phyloP scores from a whole-genome alignment of 2,329 filamentous ascomycete genomes.

The Botrytis elliptica region DNA sequence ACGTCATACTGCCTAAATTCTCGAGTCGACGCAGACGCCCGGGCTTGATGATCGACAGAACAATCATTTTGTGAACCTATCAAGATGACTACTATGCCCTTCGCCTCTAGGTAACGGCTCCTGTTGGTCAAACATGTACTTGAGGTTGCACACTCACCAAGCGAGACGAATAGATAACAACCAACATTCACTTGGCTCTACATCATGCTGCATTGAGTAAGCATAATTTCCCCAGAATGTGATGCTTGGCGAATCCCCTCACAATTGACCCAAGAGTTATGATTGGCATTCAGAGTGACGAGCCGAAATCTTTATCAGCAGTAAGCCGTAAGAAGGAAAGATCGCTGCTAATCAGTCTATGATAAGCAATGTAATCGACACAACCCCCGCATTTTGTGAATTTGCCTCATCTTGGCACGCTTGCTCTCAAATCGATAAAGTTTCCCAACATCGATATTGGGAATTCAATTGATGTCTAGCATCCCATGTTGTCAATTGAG shows the following conservation, averaged over 20 bases:
- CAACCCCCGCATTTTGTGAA: neutral
- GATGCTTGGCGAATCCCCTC: neutral
- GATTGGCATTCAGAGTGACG: neutral
- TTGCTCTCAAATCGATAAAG: neutral
- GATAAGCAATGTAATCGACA: neutral
- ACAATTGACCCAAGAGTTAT: neutral
- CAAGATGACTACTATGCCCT: neutral
- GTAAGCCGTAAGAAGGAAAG: neutral
- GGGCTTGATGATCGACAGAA: neutral
- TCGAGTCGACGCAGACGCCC: neutral
- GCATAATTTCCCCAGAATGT: neutral
- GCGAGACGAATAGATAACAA: neutral
- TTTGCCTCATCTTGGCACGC: neutral
- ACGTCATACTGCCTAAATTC: conserved; percentile 6
- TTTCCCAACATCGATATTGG: neutral
- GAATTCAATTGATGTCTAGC: neutral
- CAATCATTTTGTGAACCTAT: neutral
- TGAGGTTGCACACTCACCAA: neutral
- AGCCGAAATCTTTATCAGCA: neutral
- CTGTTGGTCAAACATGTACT: conserved; percentile 5
- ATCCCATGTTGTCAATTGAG: neutral
- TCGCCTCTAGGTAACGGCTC: neutral
- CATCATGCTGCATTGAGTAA: conserved; percentile 2
- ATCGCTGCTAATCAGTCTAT: neutral
- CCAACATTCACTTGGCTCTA: conserved; percentile 5